A percentile compares a stretch with the other conserved stretches of the same genome.
Conservation (phyloP, 345 rosid genomes). For the Eucalyptus shirleyi region DNA sequence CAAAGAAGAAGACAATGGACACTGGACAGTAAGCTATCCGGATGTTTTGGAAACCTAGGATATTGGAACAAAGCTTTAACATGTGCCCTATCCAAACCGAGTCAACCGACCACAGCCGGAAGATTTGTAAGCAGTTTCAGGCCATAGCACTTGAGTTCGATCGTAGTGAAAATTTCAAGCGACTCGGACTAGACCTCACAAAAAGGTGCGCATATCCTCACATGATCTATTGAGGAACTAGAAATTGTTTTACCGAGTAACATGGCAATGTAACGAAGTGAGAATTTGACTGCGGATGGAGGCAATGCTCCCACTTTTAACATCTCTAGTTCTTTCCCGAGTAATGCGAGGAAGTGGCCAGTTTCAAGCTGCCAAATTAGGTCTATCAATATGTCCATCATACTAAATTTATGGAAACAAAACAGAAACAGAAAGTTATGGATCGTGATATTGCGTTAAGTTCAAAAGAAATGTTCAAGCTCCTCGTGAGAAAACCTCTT, state of each 20-base stretch:
- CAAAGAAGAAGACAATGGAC: neutral
- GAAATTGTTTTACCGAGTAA: neutral
- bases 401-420: neutral
- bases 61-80: neutral
- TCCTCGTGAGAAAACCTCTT: neutral
- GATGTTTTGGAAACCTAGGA: neutral
- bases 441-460: neutral
- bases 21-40: neutral
- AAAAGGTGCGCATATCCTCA: neutral
- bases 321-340: neutral
- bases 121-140: neutral
- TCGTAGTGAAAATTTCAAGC: neutral
- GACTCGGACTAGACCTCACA: neutral
- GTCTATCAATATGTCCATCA: neutral
- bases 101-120: neutral
- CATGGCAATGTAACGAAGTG: neutral
- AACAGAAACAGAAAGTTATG: neutral
- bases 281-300: neutral
- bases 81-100: neutral
- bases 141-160: neutral
- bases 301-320: rapidly evolving
- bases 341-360: neutral
- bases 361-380: neutral
- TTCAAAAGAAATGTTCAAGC: neutral
- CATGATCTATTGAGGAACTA: neutral